Base-by-base conservation (phyloP, 129 eudicot genomes). In the Arctium minus region DNA sequence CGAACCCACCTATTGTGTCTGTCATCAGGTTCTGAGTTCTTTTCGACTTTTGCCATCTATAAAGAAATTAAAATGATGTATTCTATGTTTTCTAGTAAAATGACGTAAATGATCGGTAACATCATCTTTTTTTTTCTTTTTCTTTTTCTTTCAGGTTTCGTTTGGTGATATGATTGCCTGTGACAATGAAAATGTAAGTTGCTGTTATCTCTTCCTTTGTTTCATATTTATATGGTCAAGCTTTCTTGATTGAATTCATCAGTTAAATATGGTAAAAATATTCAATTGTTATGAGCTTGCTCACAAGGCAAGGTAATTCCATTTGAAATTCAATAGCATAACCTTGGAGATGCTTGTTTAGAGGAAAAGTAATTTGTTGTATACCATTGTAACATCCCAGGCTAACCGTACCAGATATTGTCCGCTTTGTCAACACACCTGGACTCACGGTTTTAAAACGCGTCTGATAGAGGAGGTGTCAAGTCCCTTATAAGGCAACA, bases 111-210 rank as follows among this genome's bases (percentile, higher is more conserved):
- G 73, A 71, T 60, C 32, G 72, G 12, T 73, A 22, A 80, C 72
- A 85, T 73, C 30, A 69, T 78, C 7, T 22, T 33, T 6, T 42
- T 22, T 22, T 22, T 22, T 22, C 27, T 22, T 22, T 22, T 22
- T 22, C 27, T 22, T 22, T 22, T 22, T 22, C 27, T 79, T 81
- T 64, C 93, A 95, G 98, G 99, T 93, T 75, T 93, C 98, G 15
- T 96, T 86, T 72, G 99, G 99, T 60, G 99, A 96, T 90, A 96
- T 96, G 99, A 93, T 96, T 82, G 99, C 99, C 18, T 96, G 99
- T 80, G 99, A 96, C 85, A 96, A 96, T 83, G 99, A 96, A 81
- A 89, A 88, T 76, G 99, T 93, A 85, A 86, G 89, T 85, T 81
- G 10, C 73, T 69, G 67, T 72, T n/a, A 12, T 76, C 68, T 74